A percentile compares a stretch with the other conserved stretches of the same genome.
Evolutionary conservation across 2,329 filamentous ascomycete species (phyloP).

Genomic region (Thielaviopsis ethacetica): DNA sequence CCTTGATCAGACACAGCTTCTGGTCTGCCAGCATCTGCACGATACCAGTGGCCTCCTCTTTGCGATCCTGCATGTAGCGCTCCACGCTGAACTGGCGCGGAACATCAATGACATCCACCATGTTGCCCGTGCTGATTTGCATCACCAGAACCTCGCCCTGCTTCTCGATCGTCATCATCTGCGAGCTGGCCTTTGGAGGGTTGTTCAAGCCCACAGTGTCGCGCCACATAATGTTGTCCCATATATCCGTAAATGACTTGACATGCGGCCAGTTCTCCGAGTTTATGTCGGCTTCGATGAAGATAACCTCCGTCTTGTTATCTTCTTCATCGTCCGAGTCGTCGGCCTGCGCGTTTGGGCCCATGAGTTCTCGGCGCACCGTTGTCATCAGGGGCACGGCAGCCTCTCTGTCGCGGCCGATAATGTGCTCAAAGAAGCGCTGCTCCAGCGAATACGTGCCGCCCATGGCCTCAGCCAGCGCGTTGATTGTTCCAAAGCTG

Average conservation of each 20-base stretch:
- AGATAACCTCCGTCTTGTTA: conserved; percentile 23
- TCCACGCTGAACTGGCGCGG: conserved; percentile 37
- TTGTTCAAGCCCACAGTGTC: conserved; percentile 24
- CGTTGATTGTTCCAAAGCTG: conserved; percentile 39
- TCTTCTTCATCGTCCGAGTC: conserved; percentile 15
- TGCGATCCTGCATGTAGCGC: conserved; percentile 30
- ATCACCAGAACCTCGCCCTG: conserved; percentile 35
- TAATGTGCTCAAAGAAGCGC: conserved; percentile 29
- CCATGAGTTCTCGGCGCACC: conserved; percentile 16
- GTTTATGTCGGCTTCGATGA: conserved; percentile 26
- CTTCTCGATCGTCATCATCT: conserved; percentile 28
- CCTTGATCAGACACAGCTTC: conserved; percentile 3
- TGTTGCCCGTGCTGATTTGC: conserved; percentile 26
- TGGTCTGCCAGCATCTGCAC: conserved; percentile 9
- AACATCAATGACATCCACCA: conserved; percentile 28
- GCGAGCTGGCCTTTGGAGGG: conserved; percentile 20
- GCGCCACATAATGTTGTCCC: conserved; percentile 33
- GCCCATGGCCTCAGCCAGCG: conserved; percentile 23
- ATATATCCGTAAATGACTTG: conserved; percentile 29
- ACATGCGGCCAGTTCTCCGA: conserved; percentile 23
- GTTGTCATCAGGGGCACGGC: conserved; percentile 19
- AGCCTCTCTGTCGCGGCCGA: conserved; percentile 16
- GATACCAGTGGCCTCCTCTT: conserved; percentile 24
- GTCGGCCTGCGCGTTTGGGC: background rate
- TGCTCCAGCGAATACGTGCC: conserved; percentile 8